phyloP scores from a whole-genome alignment of 2,329 filamentous ascomycete genomes.

The Chrysoporthe puriensis region DNA sequence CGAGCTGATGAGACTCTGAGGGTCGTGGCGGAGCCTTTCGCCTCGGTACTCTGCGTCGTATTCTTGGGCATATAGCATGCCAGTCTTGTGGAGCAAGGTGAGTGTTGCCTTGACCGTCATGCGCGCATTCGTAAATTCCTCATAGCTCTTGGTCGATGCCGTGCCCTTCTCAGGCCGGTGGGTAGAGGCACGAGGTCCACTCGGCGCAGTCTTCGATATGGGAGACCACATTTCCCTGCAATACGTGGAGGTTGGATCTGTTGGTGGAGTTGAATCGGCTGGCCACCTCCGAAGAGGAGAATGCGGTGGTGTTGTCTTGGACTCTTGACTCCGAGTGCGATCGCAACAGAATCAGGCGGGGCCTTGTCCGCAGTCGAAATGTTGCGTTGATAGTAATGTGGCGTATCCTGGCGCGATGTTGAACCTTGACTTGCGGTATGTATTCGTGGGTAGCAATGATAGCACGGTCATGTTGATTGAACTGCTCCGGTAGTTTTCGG shows the following conservation, averaged over 20 bases:
- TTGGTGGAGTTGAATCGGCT: slow-evolving; percentile 66
- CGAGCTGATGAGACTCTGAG: slow-evolving; percentile 2
- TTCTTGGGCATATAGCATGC: neutral
- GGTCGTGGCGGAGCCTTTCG: neutral
- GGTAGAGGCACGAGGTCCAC: neutral
- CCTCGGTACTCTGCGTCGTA: neutral
- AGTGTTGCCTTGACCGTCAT: neutral
- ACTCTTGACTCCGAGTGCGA: slow-evolving; percentile 65
- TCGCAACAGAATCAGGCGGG: slow-evolving; percentile 56
- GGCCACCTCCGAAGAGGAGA: slow-evolving; percentile 57
- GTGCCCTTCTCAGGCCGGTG: neutral
- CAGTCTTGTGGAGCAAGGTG: neutral
- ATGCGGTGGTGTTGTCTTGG: slow-evolving; percentile 58
- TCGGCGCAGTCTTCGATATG: neutral
- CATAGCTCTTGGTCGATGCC: neutral
- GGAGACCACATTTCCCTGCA: slow-evolving; percentile 50
- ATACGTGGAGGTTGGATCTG: slow-evolving; percentile 61
- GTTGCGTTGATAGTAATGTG: slow-evolving; percentile 55
- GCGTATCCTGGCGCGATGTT: slow-evolving; percentile 61
- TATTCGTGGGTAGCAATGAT: slow-evolving; percentile 57
- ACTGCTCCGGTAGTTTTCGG: slow-evolving; percentile 36
- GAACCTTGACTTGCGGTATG: slow-evolving; percentile 62
- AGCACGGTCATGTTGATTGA: slow-evolving; percentile 61
- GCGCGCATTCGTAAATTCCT: neutral
- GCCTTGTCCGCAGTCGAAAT: slow-evolving; percentile 55